These are phyloP conservation scores for Microbotryum saponariae DNA, from an alignment of 1,284 basidiomycete species.

Conservation along the genomic window DNA sequence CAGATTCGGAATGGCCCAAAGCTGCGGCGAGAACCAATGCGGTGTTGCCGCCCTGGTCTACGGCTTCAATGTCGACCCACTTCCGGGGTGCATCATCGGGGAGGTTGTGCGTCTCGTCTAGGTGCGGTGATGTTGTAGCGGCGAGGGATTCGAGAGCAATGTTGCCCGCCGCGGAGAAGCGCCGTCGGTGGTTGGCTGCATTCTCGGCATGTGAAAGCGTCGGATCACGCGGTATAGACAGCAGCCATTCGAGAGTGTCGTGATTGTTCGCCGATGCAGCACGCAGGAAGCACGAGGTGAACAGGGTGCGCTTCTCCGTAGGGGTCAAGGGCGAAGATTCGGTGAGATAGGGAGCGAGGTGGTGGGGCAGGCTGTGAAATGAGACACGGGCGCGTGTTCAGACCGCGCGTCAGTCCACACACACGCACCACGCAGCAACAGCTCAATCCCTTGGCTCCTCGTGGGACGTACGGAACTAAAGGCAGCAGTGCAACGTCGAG, in stretches of 20 bases:
- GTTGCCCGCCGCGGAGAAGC: conserved; percentile 14
- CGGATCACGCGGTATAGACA: conserved; percentile 24
- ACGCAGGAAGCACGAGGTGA: conserved; percentile 27
- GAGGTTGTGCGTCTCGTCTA: neutral
- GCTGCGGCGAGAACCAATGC: conserved; percentile 32
- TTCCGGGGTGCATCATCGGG: conserved; percentile 21
- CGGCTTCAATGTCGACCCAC: conserved; percentile 32
- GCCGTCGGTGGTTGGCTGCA: conserved; percentile 4
- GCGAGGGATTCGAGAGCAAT: neutral
- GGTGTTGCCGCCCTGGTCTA: conserved; percentile 33
- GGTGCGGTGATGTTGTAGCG: neutral
- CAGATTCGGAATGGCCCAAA: conserved; percentile 60
- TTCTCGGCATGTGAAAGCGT: conserved; percentile 8
- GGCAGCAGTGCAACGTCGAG: too few relatives aligned
- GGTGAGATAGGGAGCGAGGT: conserved; percentile 26
- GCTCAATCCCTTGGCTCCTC: too few relatives aligned
- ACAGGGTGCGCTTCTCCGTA: conserved; percentile 23
- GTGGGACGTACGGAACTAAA: too few relatives aligned
- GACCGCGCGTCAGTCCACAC: too few relatives aligned
- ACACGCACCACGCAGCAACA: too few relatives aligned
- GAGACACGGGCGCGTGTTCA: too few relatives aligned
- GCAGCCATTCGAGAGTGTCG: conserved; percentile 36
- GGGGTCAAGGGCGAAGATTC: conserved; percentile 14
- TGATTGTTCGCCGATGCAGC: conserved; percentile 29
- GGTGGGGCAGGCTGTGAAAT: conserved; percentile 3